These are phyloP conservation scores for Boletus pseudopeckii DNA, from an alignment of 768 basidiomycete species.

Conservation along the genomic window DNA sequence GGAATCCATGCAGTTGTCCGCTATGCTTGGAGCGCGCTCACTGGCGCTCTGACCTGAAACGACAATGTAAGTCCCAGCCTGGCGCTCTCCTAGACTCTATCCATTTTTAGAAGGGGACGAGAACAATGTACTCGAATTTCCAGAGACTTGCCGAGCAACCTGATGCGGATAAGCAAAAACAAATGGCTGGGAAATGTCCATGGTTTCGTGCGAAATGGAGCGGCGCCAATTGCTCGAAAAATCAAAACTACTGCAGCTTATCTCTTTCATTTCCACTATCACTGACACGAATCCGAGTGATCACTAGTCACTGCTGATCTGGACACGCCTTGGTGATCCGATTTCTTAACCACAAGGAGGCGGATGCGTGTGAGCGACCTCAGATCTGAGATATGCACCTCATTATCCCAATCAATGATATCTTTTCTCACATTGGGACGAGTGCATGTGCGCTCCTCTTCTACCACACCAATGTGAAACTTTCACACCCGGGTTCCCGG, in stretches of 20 bases:
- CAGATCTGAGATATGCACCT: too few species aligned
- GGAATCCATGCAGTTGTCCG: neutral
- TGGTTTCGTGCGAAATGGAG: neutral
- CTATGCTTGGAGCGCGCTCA: neutral
- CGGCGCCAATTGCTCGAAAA: too few species aligned
- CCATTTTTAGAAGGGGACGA: neutral
- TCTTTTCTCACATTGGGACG: conserved; percentile 1
- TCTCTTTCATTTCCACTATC: neutral
- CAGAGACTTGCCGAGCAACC: neutral
- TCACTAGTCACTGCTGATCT: neutral
- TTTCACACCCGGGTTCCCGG: neutral
- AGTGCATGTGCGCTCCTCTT: too few species aligned
- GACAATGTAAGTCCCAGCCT: neutral
- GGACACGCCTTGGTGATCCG: neutral
- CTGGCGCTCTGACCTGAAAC: neutral
- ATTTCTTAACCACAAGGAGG: neutral
- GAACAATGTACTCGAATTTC: neutral
- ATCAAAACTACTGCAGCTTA: neutral
- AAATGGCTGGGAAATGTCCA: neutral
- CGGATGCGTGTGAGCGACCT: neutral
- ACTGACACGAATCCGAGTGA: neutral
- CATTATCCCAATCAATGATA: neutral
- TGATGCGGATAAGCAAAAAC: too few species aligned
- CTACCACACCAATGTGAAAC: neutral
- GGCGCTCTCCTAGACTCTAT: neutral